A percentile compares a stretch with the other conserved stretches of the same genome.
These are phyloP conservation scores for Rhodosporidiobolus sp. DNA, from an alignment of 768 basidiomycete species.

Conservation along the genomic window DNA sequence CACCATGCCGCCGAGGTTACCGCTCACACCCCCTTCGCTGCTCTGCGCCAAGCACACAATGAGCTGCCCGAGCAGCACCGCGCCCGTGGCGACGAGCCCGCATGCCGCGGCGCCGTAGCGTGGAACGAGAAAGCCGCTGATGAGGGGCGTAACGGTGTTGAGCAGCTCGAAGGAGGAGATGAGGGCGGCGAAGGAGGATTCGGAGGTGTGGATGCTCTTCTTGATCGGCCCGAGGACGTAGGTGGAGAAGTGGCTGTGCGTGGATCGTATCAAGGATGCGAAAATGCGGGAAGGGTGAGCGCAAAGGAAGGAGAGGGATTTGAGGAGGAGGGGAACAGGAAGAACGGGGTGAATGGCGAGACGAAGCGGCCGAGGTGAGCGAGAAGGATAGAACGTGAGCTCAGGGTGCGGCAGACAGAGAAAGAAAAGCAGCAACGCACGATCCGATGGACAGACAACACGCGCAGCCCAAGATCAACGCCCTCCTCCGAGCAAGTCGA, in stretches of 20 bases:
- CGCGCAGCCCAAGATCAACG: background rate
- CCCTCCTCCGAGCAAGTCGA: background rate
- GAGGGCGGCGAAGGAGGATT: constrained; percentile 52
- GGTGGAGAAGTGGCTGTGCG: constrained; percentile 55
- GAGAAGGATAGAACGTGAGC: too few species aligned
- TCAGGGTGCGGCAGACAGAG: background rate
- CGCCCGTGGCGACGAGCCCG: constrained; percentile 69
- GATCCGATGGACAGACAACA: background rate
- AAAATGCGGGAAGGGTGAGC: constrained; percentile 47
- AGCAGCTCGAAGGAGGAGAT: constrained; percentile 75
- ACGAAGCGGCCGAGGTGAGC: too few species aligned
- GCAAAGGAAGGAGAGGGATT: background rate
- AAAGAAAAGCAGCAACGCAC: background rate
- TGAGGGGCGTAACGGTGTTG: constrained; percentile 71
- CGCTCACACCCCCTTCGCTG: constrained; percentile 60
- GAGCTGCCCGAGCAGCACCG: constrained; percentile 67
- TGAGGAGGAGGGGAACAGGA: constrained; percentile 48
- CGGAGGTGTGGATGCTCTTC: constrained; percentile 38
- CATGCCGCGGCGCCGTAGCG: constrained; percentile 62
- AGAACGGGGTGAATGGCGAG: background rate
- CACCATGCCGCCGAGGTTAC: constrained; percentile 49
- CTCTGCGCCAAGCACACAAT: constrained; percentile 67
- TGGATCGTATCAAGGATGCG: background rate
- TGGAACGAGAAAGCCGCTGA: constrained; percentile 64
- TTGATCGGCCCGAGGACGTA: constrained; percentile 78